Conservation (phyloP, 345 rosid species). For the Punica granatum region DNA sequence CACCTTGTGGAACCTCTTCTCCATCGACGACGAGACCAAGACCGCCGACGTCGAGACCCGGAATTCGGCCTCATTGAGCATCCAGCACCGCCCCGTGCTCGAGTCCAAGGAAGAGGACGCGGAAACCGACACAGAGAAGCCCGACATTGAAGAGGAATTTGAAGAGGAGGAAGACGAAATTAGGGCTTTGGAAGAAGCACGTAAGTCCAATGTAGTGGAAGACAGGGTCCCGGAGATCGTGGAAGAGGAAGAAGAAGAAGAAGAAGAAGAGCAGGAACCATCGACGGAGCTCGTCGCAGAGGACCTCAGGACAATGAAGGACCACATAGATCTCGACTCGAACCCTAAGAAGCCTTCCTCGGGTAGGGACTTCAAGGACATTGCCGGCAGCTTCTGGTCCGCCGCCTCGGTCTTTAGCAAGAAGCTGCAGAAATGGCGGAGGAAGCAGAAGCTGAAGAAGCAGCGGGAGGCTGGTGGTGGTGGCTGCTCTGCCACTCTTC, state of each 20-base stretch:
- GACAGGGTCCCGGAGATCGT: slow-evolving; percentile 42
- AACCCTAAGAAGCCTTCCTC: slow-evolving; percentile 64
- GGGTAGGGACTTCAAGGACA: slow-evolving; percentile 65
- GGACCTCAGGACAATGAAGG: slow-evolving; percentile 75
- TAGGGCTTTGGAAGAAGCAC: slow-evolving; percentile 27
- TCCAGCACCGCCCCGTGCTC: slow-evolving; percentile 32
- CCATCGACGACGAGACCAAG: slow-evolving; percentile 52
- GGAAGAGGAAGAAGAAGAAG: slow-evolving; percentile 40
- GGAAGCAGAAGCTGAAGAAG: slow-evolving; percentile 90
- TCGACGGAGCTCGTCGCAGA: slow-evolving; percentile 30
- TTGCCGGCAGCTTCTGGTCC: slow-evolving; percentile 90
- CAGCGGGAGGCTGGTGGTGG: slow-evolving; percentile 27
- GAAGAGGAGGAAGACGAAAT: slow-evolving; percentile 23
- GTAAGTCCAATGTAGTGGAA: slow-evolving; percentile 27
- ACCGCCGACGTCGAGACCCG: slow-evolving; percentile 31
- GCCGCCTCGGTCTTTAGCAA: slow-evolving; percentile 98
- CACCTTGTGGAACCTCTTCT: slow-evolving; percentile 73
- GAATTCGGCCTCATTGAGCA: slow-evolving; percentile 21
- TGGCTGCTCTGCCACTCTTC: slow-evolving; percentile 75
- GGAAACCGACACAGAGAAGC: neutral
- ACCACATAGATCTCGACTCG: slow-evolving; percentile 84
- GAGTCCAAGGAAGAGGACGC: slow-evolving; percentile 51
- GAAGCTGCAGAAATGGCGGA: slow-evolving; percentile 94
- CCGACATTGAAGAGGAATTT: slow-evolving; percentile 12
- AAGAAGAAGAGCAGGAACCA: slow-evolving; percentile 10